Percentiles rank a stretch among this genome's conserved stretches.
Evolutionary conservation across 1,284 basidiomycete genomes (phyloP).

Genomic region (Leccinum pachyderme): DNA sequence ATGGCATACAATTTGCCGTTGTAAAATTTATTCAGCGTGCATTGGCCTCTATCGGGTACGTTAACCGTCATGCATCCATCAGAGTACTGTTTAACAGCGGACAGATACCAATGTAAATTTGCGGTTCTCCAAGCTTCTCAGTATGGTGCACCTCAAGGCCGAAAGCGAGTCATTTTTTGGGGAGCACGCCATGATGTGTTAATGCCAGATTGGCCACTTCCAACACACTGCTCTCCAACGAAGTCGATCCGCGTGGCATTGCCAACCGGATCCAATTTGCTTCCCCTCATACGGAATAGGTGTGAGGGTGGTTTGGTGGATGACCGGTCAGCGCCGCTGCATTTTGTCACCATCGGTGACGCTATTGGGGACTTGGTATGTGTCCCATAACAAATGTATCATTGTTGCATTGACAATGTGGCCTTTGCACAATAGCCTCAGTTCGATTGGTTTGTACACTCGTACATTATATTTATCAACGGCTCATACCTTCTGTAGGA

Average conservation of each 20-base stretch:
- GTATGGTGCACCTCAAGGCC: constrained; percentile 67
- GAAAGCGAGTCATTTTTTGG: constrained; percentile 66
- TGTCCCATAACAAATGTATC: constrained; percentile 13
- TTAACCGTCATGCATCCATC: constrained; percentile 6
- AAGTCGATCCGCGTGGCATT: constrained; percentile 31
- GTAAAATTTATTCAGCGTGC: constrained; percentile 62
- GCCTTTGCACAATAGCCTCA: constrained; percentile 40
- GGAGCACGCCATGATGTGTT: constrained; percentile 54
- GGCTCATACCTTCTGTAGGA: constrained; percentile 37
- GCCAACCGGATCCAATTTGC: constrained; percentile 37
- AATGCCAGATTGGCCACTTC: constrained; percentile 63
- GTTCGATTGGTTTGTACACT: constrained; percentile 56
- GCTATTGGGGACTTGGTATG: constrained; percentile 67
- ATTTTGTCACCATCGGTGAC: constrained; percentile 54
- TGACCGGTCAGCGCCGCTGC: constrained; percentile 55
- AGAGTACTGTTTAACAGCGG: not conserved
- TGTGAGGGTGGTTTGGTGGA: constrained; percentile 27
- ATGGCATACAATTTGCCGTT: constrained; percentile 49
- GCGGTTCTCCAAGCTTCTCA: constrained; percentile 64
- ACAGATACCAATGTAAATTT: constrained; percentile 65
- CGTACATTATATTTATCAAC: not conserved
- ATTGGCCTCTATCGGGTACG: constrained; percentile 60
- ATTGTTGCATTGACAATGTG: constrained; percentile 7
- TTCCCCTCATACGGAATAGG: constrained; percentile 41
- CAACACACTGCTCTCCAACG: constrained; percentile 48